Conservation (phyloP, 2,329 filamentous ascomycete genomes). For the Ascomycota sp. region DNA sequence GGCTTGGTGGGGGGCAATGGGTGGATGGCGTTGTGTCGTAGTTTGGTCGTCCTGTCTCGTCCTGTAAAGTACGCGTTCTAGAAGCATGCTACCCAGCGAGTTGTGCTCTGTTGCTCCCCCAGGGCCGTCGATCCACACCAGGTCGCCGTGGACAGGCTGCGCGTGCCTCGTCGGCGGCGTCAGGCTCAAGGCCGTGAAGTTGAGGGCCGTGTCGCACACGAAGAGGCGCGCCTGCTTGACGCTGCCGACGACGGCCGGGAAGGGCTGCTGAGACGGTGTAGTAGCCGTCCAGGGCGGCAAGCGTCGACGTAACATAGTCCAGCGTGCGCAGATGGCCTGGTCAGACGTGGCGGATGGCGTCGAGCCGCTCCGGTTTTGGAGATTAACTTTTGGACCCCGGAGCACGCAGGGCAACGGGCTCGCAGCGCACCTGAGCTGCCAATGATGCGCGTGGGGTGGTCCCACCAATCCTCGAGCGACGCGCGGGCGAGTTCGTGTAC, state of each 20-base stretch:
- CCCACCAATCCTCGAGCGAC: conserved; percentile 37
- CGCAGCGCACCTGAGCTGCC: conserved; percentile 40
- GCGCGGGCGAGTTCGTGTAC: conserved; percentile 40
- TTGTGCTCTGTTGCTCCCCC: conserved; percentile 44
- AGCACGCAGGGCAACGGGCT: too few relatives aligned
- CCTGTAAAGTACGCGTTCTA: too few relatives aligned
- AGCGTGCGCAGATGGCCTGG: conserved; percentile 45
- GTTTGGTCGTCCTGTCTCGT: too few relatives aligned
- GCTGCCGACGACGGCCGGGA: conserved; percentile 39
- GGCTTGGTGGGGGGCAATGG: too few relatives aligned
- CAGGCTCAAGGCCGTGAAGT: conserved; percentile 38
- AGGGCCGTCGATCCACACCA: conserved; percentile 39
- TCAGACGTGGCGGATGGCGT: too few relatives aligned
- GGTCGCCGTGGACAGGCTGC: conserved; percentile 35
- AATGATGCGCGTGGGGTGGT: conserved; percentile 51
- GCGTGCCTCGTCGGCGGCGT: conserved; percentile 43
- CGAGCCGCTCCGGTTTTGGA: too few relatives aligned
- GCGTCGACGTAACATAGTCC: conserved; percentile 36
- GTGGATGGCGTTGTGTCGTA: too few relatives aligned
- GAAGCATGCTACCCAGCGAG: too few relatives aligned
- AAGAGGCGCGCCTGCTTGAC: conserved; percentile 38
- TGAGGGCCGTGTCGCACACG: conserved; percentile 28
- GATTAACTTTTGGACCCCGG: too few relatives aligned
- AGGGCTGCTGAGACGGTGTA: conserved; percentile 43
- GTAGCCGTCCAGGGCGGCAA: conserved; percentile 35